Percentiles rank a stretch among this genome's conserved stretches.
These are phyloP conservation scores for Obelidium mucronatum DNA, from an alignment of 192 early-diverging fungal species.

Conservation along the genomic window DNA sequence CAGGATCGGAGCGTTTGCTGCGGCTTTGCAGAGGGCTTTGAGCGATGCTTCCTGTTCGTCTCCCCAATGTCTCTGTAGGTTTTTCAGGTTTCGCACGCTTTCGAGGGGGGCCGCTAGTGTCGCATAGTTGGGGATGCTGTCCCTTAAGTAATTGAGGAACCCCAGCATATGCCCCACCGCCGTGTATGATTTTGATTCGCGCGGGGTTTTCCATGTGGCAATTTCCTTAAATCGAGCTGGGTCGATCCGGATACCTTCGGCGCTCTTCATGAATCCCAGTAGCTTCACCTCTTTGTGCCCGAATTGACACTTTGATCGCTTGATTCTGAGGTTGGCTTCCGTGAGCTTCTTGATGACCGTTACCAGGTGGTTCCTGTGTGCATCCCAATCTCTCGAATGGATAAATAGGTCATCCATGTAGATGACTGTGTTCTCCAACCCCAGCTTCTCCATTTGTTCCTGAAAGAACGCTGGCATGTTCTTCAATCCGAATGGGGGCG, in stretches of 20 bases:
- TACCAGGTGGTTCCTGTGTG: not conserved
- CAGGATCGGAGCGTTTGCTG: not conserved
- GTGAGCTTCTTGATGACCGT: not conserved
- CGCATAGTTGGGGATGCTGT: not conserved
- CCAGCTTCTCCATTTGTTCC: constrained; percentile 7
- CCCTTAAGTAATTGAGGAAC: not conserved
- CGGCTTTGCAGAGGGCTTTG: not conserved
- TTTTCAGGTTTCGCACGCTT: not conserved
- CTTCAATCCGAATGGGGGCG: constrained; percentile 6
- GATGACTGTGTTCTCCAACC: not conserved
- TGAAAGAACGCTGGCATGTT: not conserved
- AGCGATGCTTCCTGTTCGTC: not conserved
- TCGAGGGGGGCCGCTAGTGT: not conserved
- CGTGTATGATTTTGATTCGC: not conserved
- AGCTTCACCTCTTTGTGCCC: not conserved
- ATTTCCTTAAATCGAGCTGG: not conserved
- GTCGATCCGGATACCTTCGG: not conserved
- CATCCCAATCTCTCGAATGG: not conserved
- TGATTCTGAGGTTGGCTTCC: not conserved
- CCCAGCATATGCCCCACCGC: not conserved
- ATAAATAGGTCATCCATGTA: constrained; percentile 2
- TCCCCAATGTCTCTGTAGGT: not conserved
- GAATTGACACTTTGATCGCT: not conserved
- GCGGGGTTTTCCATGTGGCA: not conserved
- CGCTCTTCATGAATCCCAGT: constrained; percentile 2